phyloP scores from a whole-genome alignment of 1,284 basidiomycete genomes.

The Retiboletus flavoniger region DNA sequence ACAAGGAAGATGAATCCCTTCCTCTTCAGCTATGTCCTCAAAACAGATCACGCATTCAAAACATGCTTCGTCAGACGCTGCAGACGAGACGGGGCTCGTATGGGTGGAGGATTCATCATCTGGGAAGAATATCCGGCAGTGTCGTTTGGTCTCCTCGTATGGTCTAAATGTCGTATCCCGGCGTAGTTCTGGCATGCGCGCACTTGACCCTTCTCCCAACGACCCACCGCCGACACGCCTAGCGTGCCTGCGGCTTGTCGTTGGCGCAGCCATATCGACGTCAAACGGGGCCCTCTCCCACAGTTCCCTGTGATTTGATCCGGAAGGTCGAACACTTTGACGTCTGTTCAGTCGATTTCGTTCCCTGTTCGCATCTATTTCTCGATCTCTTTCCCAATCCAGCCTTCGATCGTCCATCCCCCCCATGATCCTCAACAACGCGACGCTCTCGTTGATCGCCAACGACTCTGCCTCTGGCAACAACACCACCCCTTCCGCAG shows the following conservation, averaged over 20 bases:
- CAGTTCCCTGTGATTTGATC: constrained; percentile 1
- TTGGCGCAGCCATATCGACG: neutral
- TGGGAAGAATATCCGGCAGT: constrained; percentile 26
- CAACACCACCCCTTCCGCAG: constrained; percentile 11
- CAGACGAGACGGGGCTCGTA: neutral
- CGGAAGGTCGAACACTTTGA: neutral
- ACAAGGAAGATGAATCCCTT: constrained; percentile 25
- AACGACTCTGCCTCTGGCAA: constrained; percentile 7
- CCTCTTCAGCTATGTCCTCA: constrained; percentile 45
- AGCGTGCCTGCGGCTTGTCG: neutral
- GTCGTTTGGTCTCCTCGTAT: constrained; percentile 26
- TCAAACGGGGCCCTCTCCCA: neutral
- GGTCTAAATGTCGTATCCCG: constrained; percentile 5
- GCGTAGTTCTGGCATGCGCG: neutral
- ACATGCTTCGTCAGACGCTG: constrained; percentile 8
- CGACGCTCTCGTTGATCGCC: constrained; percentile 16
- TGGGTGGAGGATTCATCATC: constrained; percentile 9
- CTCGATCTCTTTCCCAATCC: neutral
- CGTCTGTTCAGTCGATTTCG: neutral
- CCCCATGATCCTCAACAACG: constrained; percentile 15
- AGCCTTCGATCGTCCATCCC: constrained; percentile 7
- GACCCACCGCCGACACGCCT: neutral
- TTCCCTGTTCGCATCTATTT: neutral
- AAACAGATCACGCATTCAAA: constrained; percentile 55
- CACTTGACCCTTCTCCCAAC: constrained; percentile 5